Conservation (phyloP, 2,329 filamentous ascomycete species). For the Colletotrichum chlorophyti region DNA sequence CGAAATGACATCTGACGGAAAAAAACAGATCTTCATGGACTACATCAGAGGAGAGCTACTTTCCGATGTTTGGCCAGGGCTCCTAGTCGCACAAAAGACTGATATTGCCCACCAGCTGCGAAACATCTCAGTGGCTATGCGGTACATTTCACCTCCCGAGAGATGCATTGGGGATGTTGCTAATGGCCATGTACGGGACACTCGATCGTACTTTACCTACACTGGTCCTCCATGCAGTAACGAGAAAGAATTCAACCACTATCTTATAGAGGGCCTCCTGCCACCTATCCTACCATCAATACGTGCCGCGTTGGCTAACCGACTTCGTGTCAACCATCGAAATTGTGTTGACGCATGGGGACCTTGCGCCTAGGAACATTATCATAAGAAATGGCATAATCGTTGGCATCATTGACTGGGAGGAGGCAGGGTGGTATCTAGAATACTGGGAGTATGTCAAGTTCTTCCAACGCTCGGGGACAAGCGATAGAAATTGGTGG, state of each 20-base stretch:
- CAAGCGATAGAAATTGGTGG: constrained; percentile 31
- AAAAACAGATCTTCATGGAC: constrained; percentile 33
- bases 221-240: constrained; percentile 31
- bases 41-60: constrained; percentile 36
- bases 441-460: constrained; percentile 47
- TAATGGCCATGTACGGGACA: constrained; percentile 35
- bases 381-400: constrained; percentile 45
- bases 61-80: constrained; percentile 34
- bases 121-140: constrained; percentile 34
- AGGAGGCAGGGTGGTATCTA: constrained; percentile 54
- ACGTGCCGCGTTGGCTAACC: constrained; percentile 31
- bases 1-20: constrained; percentile 28
- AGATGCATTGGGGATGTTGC: constrained; percentile 35
- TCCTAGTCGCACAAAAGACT: constrained; percentile 32
- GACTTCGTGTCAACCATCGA: constrained; percentile 35
- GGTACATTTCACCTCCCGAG: constrained; percentile 31
- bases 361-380: constrained; percentile 54
- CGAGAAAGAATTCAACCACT: constrained; percentile 35
- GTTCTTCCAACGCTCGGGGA: constrained; percentile 36
- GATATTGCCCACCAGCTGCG: constrained; percentile 34
- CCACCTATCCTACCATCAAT: constrained; percentile 30
- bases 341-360: constrained; percentile 57
- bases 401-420: constrained; percentile 54
- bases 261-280: constrained; percentile 30
- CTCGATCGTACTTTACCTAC: constrained; percentile 31